These are phyloP conservation scores for Dioszegia crocea DNA, from an alignment of 768 basidiomycete genomes.

Conservation along the genomic window DNA sequence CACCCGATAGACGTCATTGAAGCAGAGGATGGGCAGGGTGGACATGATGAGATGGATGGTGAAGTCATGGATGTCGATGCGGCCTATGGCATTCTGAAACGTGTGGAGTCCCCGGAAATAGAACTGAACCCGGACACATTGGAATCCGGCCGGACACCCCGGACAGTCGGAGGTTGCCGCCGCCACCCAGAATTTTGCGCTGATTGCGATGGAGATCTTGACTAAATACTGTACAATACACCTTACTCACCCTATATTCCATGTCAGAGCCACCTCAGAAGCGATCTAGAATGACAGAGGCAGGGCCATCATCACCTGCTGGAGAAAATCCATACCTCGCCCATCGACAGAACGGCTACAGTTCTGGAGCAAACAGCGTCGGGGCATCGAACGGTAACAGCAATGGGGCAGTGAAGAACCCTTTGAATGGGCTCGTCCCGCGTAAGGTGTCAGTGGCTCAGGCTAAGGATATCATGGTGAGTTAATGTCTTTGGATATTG, in stretches of 20 bases:
- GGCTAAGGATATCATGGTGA: constrained; percentile 67
- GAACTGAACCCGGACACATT: no score
- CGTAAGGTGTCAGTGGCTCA: constrained; percentile 64
- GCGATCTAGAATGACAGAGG: constrained; percentile 10
- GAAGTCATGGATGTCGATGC: background rate
- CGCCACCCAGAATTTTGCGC: background rate
- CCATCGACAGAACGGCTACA: constrained; percentile 10
- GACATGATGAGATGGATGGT: background rate
- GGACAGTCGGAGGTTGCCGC: no score
- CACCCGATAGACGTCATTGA: constrained; percentile 64
- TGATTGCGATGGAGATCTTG: background rate
- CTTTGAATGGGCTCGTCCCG: constrained; percentile 70
- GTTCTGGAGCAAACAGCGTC: constrained; percentile 7
- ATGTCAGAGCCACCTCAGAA: constrained; percentile 24
- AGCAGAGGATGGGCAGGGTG: constrained; percentile 47
- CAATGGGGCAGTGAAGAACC: constrained; percentile 49
- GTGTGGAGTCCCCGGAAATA: background rate
- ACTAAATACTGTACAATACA: background rate
- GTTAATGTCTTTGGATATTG: no score
- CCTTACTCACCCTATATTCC: background rate
- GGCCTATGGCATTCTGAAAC: no score
- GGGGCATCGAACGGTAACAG: background rate
- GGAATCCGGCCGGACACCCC: no score
- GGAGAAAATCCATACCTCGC: constrained; percentile 46
- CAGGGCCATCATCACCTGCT: constrained; percentile 11